phyloP scores from a whole-genome alignment of 129 eudicot species.

The Lonicera japonica region DNA sequence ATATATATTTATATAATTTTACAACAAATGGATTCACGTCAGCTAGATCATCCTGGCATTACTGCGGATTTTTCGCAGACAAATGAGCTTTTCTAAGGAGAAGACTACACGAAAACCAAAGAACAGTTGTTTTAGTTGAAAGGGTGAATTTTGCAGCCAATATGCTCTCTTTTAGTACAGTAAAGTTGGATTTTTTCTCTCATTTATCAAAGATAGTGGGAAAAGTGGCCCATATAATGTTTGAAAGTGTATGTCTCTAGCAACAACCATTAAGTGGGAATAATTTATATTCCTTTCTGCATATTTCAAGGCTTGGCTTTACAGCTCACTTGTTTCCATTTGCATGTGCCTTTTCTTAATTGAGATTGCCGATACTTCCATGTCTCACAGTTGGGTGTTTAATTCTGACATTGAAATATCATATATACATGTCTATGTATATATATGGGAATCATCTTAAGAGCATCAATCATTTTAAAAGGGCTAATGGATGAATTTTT shows the following conservation, averaged over 20 bases:
- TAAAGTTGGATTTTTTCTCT: background rate
- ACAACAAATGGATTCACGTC: background rate
- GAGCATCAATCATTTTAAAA: no score
- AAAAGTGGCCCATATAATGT: background rate
- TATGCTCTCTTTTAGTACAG: background rate
- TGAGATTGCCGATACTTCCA: background rate
- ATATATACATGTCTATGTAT: no score
- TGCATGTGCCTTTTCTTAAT: background rate
- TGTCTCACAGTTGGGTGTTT: background rate
- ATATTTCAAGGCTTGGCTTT: background rate
- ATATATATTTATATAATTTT: no score
- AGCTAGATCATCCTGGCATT: background rate
- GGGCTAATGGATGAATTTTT: no score
- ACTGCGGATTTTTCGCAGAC: background rate
- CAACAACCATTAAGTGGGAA: background rate
- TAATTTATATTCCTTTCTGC: background rate
- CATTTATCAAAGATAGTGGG: background rate
- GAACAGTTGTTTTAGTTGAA: background rate
- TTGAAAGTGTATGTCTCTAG: background rate
- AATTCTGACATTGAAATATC: background rate
- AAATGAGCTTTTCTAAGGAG: background rate
- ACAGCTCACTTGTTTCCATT: conserved; percentile 3
- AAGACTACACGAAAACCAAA: background rate
- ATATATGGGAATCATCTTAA: no score
- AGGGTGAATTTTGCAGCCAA: background rate